These are phyloP conservation scores for Gossypium gossypioides DNA, from an alignment of 441 rosid species.

Conservation along the genomic window DNA sequence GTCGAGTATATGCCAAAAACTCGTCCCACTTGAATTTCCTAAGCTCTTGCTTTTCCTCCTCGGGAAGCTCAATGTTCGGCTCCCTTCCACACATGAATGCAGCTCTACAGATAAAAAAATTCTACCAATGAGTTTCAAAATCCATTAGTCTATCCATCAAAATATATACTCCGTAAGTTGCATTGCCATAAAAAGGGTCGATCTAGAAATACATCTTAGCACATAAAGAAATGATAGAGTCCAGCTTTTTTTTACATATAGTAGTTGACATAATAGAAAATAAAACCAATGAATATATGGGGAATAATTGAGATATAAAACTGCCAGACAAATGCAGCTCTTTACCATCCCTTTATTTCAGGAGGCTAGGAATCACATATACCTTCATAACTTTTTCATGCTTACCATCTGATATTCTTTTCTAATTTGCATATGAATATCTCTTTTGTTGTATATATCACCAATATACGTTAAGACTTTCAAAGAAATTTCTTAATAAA, in stretches of 20 bases:
- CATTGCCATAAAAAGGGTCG: neutral
- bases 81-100: conserved; percentile 98
- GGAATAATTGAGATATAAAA: neutral
- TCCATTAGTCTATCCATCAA: neutral
- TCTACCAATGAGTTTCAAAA: neutral
- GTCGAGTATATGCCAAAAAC: conserved; percentile 74
- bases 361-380: neutral
- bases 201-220: neutral
- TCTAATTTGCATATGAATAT: neutral
- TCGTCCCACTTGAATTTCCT: conserved; percentile 70
- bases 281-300: neutral
- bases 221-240: neutral
- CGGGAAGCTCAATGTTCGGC: conserved; percentile 75
- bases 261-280: neutral
- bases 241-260: neutral
- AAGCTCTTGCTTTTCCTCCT: conserved; percentile 69
- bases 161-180: neutral
- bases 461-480: neutral
- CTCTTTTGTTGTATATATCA: neutral
- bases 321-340: neutral
- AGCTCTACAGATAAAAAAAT: conserved; percentile 44
- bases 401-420: neutral
- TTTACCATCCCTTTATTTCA: neutral
- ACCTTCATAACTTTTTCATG: neutral
- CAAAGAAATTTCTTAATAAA: neutral